Percentiles rank a stretch among this genome's conserved stretches.
phyloP scores from a whole-genome alignment of 176 grass and related monocot species.

The Oryza glumipatula region DNA sequence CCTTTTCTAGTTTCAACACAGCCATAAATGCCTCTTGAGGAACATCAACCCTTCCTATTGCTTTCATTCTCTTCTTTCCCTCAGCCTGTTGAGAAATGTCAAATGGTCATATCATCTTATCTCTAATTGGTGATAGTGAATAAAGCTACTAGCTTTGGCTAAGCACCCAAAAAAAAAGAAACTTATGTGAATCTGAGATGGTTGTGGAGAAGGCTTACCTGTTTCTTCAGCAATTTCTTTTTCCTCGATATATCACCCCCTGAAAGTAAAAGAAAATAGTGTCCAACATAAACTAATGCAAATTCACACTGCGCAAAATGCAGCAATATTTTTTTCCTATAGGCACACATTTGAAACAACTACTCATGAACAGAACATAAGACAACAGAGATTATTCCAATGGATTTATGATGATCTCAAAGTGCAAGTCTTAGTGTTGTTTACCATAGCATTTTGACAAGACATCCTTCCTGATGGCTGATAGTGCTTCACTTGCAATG shows the following conservation, averaged over 20 bases:
- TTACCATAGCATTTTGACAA: conserved; percentile 98
- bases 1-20: conserved; percentile 90
- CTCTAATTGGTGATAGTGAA: conserved; percentile 8
- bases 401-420: conserved; percentile 14
- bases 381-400: background rate
- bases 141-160: background rate
- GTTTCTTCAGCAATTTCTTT: conserved; percentile 96
- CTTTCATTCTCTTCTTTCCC: conserved; percentile 99
- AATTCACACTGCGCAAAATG: conserved; percentile 7
- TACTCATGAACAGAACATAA: background rate
- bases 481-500: conserved; percentile 90
- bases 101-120: conserved; percentile 8
- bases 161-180: background rate
- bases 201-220: conserved; percentile 56
- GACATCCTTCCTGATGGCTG: conserved; percentile 97
- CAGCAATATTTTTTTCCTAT: background rate
- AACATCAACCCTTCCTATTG: conserved; percentile 93
- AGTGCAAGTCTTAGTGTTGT: conserved; percentile 44
- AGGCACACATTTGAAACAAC: conserved; percentile 10
- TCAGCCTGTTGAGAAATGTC: conserved; percentile 72
- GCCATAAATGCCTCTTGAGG: conserved; percentile 99
- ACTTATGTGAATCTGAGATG: background rate
- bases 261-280: conserved; percentile 49
- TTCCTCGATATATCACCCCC: conserved; percentile 97
- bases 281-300: conserved; percentile 17